These are phyloP conservation scores for Leishmania tarentolae DNA, from an alignment of 208 protist species.

Conservation along the genomic window DNA sequence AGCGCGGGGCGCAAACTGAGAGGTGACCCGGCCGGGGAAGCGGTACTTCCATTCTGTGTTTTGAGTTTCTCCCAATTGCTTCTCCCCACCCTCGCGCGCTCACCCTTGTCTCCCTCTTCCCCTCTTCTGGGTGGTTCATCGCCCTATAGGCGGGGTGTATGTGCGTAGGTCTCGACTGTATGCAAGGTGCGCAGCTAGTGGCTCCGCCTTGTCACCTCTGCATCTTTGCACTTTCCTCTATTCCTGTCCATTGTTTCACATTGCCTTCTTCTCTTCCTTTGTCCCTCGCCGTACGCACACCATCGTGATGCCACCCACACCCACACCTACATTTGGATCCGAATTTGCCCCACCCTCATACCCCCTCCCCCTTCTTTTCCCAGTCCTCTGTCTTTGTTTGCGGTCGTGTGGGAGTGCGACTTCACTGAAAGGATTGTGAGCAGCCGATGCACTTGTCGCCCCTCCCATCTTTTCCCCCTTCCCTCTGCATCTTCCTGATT, in stretches of 20 bases:
- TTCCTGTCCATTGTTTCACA: background rate
- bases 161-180: background rate
- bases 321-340: background rate
- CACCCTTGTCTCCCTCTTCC: background rate
- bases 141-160: background rate
- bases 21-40: background rate
- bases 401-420: background rate
- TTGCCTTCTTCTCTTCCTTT: background rate
- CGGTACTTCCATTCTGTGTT: background rate
- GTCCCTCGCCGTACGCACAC: background rate
- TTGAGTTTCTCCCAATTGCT: background rate
- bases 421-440: background rate
- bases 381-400: background rate
- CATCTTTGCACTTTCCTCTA: background rate
- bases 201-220: background rate
- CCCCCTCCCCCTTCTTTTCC: background rate
- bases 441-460: background rate
- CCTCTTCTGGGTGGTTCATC: background rate
- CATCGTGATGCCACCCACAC: background rate
- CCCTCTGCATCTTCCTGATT: background rate
- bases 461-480: background rate
- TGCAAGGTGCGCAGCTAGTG: background rate
- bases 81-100: background rate
- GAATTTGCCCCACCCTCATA: background rate
- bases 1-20: background rate